A percentile compares a stretch with the other conserved stretches of the same genome.
Evolutionary conservation across 139 green algal genomes (phyloP).

Genomic region (Edaphochlamys debaryana): DNA sequence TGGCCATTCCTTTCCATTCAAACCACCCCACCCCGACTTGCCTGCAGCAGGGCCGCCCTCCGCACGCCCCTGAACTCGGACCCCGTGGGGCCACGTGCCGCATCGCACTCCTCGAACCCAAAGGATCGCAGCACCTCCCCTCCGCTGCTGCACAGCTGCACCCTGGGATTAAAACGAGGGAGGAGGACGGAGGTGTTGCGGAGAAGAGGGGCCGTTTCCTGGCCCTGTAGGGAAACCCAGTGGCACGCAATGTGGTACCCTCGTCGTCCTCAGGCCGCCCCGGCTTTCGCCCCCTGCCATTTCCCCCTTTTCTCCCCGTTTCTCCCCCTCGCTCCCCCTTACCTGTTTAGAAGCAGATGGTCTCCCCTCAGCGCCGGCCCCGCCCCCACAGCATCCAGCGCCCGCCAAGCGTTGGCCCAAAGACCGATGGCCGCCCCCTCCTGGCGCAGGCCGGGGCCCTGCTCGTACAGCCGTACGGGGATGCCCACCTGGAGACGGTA

Average conservation of each 20-base stretch:
- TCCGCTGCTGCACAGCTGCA: slow-evolving; percentile 36
- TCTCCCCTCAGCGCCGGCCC: slow-evolving; percentile 59
- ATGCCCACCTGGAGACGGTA: slow-evolving; percentile 64
- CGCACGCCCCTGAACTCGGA: slow-evolving; percentile 77
- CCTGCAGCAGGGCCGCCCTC: slow-evolving; percentile 56
- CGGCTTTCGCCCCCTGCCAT: too few relatives aligned
- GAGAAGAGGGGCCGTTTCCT: too few relatives aligned
- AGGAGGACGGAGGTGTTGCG: too few relatives aligned
- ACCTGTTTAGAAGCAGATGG: slow-evolving; percentile 36
- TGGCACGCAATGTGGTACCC: too few relatives aligned
- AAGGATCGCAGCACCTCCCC: slow-evolving; percentile 68
- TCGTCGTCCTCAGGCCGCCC: too few relatives aligned
- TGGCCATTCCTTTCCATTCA: too few relatives aligned
- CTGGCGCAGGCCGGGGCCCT: slow-evolving; percentile 7
- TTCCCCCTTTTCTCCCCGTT: too few relatives aligned
- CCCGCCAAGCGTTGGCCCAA: slow-evolving; percentile 82
- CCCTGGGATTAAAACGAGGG: too few relatives aligned
- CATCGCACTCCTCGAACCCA: slow-evolving; percentile 65
- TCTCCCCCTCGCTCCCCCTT: too few relatives aligned
- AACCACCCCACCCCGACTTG: background rate
- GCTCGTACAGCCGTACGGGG: slow-evolving; percentile 72
- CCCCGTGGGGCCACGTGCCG: slow-evolving; percentile 50
- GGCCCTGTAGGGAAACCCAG: too few relatives aligned
- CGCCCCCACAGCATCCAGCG: slow-evolving; percentile 74
- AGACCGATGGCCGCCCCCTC: slow-evolving; percentile 77